Evolutionary conservation across 2,329 filamentous ascomycete genomes (phyloP).

Genomic region (Cytospora chrysosperma): DNA sequence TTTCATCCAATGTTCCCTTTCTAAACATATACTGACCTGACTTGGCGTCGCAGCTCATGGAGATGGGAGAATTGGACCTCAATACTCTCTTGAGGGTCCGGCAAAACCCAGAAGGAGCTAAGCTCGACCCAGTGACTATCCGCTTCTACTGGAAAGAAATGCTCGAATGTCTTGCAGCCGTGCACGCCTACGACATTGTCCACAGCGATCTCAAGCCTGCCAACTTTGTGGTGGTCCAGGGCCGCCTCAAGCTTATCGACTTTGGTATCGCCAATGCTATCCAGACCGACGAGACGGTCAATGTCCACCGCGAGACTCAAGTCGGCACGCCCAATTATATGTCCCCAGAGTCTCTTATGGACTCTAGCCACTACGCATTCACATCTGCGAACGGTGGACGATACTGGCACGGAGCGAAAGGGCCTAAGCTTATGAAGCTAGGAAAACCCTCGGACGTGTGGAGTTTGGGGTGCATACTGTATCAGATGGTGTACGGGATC

Average conservation of each 20-base stretch:
- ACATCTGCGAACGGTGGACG: constrained; percentile 41
- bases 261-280: constrained; percentile 99
- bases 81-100: constrained; percentile 78
- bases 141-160: constrained; percentile 99
- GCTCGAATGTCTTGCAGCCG: constrained; percentile 89
- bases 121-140: constrained; percentile 85
- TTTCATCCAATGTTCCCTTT: neutral
- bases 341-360: constrained; percentile 91
- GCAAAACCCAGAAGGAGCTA: constrained; percentile 68
- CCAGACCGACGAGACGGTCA: constrained; percentile 91
- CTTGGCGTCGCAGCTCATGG: constrained; percentile 71
- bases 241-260: constrained; percentile 91
- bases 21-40: constrained; percentile 4
- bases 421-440: constrained; percentile 83
- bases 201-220: constrained; percentile 96
- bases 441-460: constrained; percentile 96
- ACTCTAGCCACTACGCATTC: constrained; percentile 62
- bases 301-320: constrained; percentile 93
- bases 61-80: constrained; percentile 92
- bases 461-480: constrained; percentile 94
- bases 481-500: constrained; percentile 98
- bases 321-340: constrained; percentile 98
- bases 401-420: constrained; percentile 33
- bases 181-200: constrained; percentile 88
- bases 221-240: constrained; percentile 92